phyloP scores from a whole-genome alignment of 164 flowering plant species.

The Aristolochia fimbriata region DNA sequence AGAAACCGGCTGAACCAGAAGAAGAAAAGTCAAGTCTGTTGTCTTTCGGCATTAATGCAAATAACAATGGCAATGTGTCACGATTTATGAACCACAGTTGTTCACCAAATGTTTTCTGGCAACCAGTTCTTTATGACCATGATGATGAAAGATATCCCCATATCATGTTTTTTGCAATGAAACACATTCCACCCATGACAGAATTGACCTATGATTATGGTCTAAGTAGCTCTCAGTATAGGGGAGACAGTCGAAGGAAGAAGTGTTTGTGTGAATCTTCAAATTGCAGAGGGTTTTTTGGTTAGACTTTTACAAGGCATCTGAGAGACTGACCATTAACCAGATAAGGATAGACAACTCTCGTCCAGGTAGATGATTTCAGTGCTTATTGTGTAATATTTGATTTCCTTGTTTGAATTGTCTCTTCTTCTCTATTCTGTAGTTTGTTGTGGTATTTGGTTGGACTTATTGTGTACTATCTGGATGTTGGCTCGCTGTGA shows the following conservation, averaged over 20 bases:
- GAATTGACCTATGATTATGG: conserved; percentile 74
- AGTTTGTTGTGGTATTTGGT: no score
- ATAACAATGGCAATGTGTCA: conserved; percentile 53
- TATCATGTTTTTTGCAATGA: conserved; percentile 49
- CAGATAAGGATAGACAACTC: no score
- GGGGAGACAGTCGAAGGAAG: conserved; percentile 18
- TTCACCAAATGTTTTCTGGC: conserved; percentile 65
- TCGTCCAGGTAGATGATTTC: no score
- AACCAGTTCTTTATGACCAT: conserved; percentile 40
- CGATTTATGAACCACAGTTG: conserved; percentile 85
- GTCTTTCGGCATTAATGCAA: conserved; percentile 40
- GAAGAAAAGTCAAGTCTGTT: conserved; percentile 15
- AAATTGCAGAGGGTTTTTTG: conserved; percentile 41
- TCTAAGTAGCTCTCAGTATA: conserved; percentile 7
- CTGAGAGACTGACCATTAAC: no score
- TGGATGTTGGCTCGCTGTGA: no score
- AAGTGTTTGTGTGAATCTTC: conserved; percentile 36
- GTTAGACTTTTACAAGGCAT: conserved; percentile 7
- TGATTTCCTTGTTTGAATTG: no score
- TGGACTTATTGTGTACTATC: no score
- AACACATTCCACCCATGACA: conserved; percentile 65
- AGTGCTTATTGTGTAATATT: no score
- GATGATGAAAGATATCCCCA: conserved; percentile 30
- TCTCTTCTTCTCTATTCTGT: no score
- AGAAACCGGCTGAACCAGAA: conserved; percentile 9